Evolutionary conservation across 1,139 yeast genomes (phyloP), one percentile per base, ranked within the genome.

Genomic region (Diutina sp.): DNA sequence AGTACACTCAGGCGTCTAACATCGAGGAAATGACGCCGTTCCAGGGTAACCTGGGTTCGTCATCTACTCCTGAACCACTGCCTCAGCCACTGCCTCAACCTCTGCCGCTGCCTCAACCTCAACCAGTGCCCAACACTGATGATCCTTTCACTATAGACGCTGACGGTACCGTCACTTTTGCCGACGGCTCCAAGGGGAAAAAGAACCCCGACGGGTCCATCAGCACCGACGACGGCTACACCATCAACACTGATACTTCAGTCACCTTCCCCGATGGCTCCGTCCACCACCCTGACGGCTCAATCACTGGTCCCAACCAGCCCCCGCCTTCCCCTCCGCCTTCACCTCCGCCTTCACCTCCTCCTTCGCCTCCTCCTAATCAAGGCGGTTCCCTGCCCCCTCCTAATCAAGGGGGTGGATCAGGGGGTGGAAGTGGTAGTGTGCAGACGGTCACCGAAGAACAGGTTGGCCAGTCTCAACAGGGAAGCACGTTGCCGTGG

Each of bases 1-100:
- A 61, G 54, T 57, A 55, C 53, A 51, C 55, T 12, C n/a, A 8
- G 11, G 53, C 25, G 12, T 9, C 38, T 12, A 38, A 48, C 47
- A 16, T 55, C 7, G 35, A 29, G 29, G 41, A 28, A 16, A 21
- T 48, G 12, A 46, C 28, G 29, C 48, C 48, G 2, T 46, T 16
- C 12, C 18, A n/a, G 7, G 45, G 45, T 5, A 14, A 35, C 5
- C 14, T 6, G 3, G 3, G 4, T 4, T 4, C 21, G 46, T 14
- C 21, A 2, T 7, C n/a, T 44, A 14, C 46, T 3, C 9, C 18
- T 5, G 46, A 4, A 14, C 48, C 35, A 1, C 48, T 16, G 46
- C 46, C 46, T 2, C 46, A 9, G 21, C 46, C 21, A 14, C 21
- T 44, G 46, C 46, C 46, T 14, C 46, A n/a, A n/a, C 46, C 46